Percentiles rank a stretch among this genome's conserved stretches.
These are phyloP conservation scores for Candolleomyces eurysporus DNA, from an alignment of 768 basidiomycete species.

Conservation along the genomic window DNA sequence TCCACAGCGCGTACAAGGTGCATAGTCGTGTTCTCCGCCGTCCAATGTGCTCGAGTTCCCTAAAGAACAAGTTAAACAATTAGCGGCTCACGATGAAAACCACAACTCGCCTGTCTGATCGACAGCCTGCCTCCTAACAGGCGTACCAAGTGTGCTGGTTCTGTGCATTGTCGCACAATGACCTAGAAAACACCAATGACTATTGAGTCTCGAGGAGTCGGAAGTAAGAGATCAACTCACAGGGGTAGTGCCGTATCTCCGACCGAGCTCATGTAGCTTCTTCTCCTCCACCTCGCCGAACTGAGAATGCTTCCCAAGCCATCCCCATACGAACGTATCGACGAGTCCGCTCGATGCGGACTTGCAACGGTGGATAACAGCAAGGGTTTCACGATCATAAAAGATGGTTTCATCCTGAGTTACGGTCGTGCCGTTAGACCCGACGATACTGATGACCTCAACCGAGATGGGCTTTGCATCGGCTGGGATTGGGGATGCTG, in stretches of 20 bases:
- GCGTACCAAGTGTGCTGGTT: conserved; percentile 60
- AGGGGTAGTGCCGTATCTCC: conserved; percentile 64
- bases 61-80: conserved; percentile 23
- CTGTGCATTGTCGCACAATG: conserved; percentile 56
- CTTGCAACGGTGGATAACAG: conserved; percentile 69
- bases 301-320: conserved; percentile 59
- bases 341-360: conserved; percentile 63
- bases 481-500: conserved; percentile 21
- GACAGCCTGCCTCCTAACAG: conserved; percentile 68
- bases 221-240: conserved; percentile 35
- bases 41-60: conserved; percentile 76
- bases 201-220: not conserved
- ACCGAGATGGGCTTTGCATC: conserved; percentile 64
- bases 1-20: conserved; percentile 58
- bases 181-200: conserved; percentile 24
- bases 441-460: conserved; percentile 62
- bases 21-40: conserved; percentile 79
- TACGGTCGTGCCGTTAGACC: conserved; percentile 46
- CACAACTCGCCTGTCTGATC: conserved; percentile 64
- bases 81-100: not conserved
- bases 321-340: conserved; percentile 71
- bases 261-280: conserved; percentile 69
- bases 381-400: conserved; percentile 71
- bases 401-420: conserved; percentile 52
- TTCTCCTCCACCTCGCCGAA: conserved; percentile 59